Conservation (phyloP, 352 stramenopile species). For the Pythium periplocum region DNA sequence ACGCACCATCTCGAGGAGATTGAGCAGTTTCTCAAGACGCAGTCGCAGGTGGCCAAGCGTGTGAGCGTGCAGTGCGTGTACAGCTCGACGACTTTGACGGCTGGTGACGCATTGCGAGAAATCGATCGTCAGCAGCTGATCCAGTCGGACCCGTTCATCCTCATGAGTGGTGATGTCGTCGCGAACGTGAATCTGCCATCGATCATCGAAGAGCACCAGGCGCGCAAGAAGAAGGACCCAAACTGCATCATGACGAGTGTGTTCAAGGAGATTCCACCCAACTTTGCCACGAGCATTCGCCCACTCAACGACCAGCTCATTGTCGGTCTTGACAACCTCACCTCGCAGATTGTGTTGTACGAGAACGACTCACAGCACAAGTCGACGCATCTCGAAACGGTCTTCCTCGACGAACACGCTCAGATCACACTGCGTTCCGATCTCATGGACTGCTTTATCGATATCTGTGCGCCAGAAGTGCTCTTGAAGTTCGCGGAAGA, state of each 20-base stretch:
- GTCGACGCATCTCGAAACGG: constrained; percentile 47
- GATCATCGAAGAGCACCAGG: constrained; percentile 68
- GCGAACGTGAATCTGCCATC: constrained; percentile 92
- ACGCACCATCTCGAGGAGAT: constrained; percentile 83
- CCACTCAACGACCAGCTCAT: constrained; percentile 78
- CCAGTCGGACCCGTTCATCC: constrained; percentile 96
- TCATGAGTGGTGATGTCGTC: constrained; percentile 96
- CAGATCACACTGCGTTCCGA: constrained; percentile 90
- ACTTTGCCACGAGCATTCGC: constrained; percentile 43
- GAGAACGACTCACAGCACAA: constrained; percentile 55
- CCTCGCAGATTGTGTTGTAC: constrained; percentile 82
- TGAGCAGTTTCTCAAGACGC: constrained; percentile 71
- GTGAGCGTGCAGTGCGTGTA: constrained; percentile 66
- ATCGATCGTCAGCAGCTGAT: constrained; percentile 93
- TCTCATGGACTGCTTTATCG: constrained; percentile 96
- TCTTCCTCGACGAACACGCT: constrained; percentile 81
- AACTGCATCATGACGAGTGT: constrained; percentile 96
- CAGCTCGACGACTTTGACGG: constrained; percentile 83
- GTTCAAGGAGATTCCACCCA: constrained; percentile 83
- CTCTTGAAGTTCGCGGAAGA: constrained; percentile 97
- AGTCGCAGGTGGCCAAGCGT: constrained; percentile 50
- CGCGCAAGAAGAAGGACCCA: constrained; percentile 85
- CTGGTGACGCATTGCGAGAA: constrained; percentile 94
- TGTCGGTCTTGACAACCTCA: constrained; percentile 70
- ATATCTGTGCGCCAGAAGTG: constrained; percentile 98